Percentiles rank a stretch among this genome's conserved stretches.
Evolutionary conservation across 1,139 yeast species (phyloP).

Genomic region (Saccharomycopsis crataegensis): DNA sequence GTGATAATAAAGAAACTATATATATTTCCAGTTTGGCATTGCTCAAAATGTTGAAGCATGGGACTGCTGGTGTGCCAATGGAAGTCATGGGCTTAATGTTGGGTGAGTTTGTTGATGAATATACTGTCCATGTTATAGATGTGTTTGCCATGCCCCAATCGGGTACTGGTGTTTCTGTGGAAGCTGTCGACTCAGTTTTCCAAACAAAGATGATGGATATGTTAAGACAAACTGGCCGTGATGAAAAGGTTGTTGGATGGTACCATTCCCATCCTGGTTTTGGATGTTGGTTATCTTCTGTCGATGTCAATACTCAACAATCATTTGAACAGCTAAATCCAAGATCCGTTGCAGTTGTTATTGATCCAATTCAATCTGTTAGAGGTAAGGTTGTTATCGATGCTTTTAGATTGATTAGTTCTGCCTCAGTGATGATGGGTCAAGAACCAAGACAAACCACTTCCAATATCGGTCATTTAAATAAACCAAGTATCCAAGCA

Average conservation of each 20-base stretch:
- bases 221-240: conserved; percentile 97
- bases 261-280: conserved; percentile 99
- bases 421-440: conserved; percentile 86
- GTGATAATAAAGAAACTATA: conserved; percentile 94
- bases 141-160: conserved; percentile 99
- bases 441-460: conserved; percentile 98
- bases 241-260: conserved; percentile 99
- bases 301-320: conserved; percentile 96
- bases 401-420: conserved; percentile 91
- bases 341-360: conserved; percentile 95
- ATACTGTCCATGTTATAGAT: conserved; percentile 93
- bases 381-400: conserved; percentile 98
- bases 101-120: conserved; percentile 97
- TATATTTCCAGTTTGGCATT: conserved; percentile 93
- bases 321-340: conserved; percentile 93
- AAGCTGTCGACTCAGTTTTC: conserved; percentile 98
- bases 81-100: conserved; percentile 99
- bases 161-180: conserved; percentile 98
- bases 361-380: conserved; percentile 97
- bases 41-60: conserved; percentile 94
- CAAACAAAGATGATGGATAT: conserved; percentile 99
- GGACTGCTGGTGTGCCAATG: conserved; percentile 99
- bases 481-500: conserved; percentile 97
- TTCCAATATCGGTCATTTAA: conserved; percentile 88
- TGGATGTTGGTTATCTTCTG: conserved; percentile 98